Evolutionary conservation across 495 filamentous ascomycete genomes (phyloP).

Genomic region (Tuber magnatum): DNA sequence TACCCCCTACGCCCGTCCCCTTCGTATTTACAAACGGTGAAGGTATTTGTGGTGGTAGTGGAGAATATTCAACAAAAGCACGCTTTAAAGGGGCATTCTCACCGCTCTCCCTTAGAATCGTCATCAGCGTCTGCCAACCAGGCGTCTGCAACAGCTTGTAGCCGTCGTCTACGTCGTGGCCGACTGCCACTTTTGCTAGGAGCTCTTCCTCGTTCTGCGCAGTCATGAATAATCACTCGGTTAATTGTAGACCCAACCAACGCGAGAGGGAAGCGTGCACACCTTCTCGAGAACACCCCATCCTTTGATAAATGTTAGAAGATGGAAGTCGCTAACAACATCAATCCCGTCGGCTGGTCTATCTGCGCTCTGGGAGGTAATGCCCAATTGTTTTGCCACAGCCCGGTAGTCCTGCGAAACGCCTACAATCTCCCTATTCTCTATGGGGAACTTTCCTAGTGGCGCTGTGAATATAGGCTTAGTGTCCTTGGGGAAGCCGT

Average conservation of each 20-base stretch:
- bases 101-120: constrained; percentile 92
- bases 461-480: constrained; percentile 58
- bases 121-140: constrained; percentile 87
- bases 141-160: constrained; percentile 72
- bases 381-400: constrained; percentile 56
- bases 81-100: constrained; percentile 82
- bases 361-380: constrained; percentile 45
- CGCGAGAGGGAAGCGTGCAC: constrained; percentile 33
- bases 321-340: constrained; percentile 83
- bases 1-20: constrained; percentile 28
- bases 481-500: constrained; percentile 81
- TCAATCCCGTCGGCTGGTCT: constrained; percentile 58
- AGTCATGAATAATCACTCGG: constrained; percentile 37
- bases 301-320: constrained; percentile 76
- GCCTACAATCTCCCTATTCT: constrained; percentile 79
- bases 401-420: constrained; percentile 66
- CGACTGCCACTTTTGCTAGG: constrained; percentile 72
- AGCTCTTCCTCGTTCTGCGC: constrained; percentile 80
- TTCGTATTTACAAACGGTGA: constrained; percentile 32
- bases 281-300: constrained; percentile 79
- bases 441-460: constrained; percentile 68
- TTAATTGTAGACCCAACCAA: constrained; percentile 6
- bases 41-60: not conserved
- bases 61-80: constrained; percentile 35
- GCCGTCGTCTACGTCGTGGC: constrained; percentile 67